A percentile compares a stretch with the other conserved stretches of the same genome.
phyloP scores from a whole-genome alignment of 305 asterid species.

The Solanum hybrid region DNA sequence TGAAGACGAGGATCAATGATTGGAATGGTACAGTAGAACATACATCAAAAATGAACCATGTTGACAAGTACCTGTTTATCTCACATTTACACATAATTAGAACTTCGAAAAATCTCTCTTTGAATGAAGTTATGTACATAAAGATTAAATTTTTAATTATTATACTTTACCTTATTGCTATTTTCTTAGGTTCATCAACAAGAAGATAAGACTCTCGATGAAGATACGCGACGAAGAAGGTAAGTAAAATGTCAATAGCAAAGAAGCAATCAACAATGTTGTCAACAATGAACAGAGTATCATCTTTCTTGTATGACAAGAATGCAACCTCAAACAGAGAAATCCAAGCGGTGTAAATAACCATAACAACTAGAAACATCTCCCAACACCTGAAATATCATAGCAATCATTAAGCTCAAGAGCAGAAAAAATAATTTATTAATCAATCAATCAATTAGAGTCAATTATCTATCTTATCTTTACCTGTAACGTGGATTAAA shows the following conservation, averaged over 20 bases:
- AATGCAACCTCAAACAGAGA: slow-evolving; percentile 82
- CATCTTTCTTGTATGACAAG: slow-evolving; percentile 46
- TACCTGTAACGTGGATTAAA: slow-evolving; percentile 70
- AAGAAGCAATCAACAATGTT: slow-evolving; percentile 73
- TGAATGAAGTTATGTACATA: neutral
- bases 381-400: slow-evolving; percentile 73
- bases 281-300: slow-evolving; percentile 51
- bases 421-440: neutral
- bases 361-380: slow-evolving; percentile 64
- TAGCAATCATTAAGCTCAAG: neutral
- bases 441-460: neutral
- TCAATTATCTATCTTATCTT: neutral
- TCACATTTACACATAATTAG: neutral
- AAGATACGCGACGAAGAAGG: slow-evolving; percentile 86
- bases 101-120: neutral
- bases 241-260: slow-evolving; percentile 67
- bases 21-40: slow-evolving; percentile 84
- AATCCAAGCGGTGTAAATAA: slow-evolving; percentile 82
- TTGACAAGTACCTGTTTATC: slow-evolving; percentile 55
- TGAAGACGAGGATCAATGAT: slow-evolving; percentile 45
- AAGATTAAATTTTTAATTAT: neutral
- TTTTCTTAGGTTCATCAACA: slow-evolving; percentile 55
- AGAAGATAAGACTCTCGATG: slow-evolving; percentile 64
- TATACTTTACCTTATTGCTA: slow-evolving; percentile 65
- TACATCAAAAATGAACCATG: slow-evolving; percentile 78